A percentile compares a stretch with the other conserved stretches of the same genome.
These are phyloP conservation scores for Jatropha multifida DNA, from an alignment of 441 rosid species.

Conservation along the genomic window DNA sequence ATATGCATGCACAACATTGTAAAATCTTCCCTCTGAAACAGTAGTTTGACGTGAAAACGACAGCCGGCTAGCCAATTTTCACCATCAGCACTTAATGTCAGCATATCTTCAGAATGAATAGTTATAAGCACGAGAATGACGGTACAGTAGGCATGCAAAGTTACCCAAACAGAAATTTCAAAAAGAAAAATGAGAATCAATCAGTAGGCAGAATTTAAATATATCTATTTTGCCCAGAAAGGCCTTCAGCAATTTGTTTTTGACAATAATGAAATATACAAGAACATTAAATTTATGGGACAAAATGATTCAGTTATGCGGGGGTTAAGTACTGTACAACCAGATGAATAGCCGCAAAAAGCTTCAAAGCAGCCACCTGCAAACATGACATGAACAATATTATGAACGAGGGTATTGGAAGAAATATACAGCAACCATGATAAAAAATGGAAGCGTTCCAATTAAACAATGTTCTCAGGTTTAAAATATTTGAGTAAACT, in stretches of 20 bases:
- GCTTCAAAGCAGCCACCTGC: conserved; percentile 31
- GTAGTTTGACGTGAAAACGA: too few species aligned
- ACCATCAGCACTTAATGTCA: too few species aligned
- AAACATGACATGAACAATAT: conserved; percentile 1
- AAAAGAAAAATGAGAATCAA: not conserved
- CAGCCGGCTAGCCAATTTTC: too few species aligned
- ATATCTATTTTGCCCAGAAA: conserved; percentile 21
- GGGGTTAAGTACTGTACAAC: conserved; percentile 33
- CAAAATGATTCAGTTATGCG: conserved; percentile 18
- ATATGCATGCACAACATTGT: too few species aligned
- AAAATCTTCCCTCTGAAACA: too few species aligned
- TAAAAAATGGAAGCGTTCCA: not conserved
- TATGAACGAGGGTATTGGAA: not conserved
- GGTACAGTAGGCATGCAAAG: not conserved
- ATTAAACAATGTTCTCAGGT: not conserved
- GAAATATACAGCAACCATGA: not conserved
- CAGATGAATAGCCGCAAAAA: conserved; percentile 20
- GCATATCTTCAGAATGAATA: too few species aligned
- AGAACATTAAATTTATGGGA: conserved; percentile 15
- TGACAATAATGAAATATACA: conserved; percentile 28
- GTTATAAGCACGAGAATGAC: too few species aligned
- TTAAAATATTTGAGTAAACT: too few species aligned
- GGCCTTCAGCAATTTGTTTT: conserved; percentile 9
- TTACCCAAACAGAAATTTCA: not conserved
- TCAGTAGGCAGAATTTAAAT: not conserved